Evolutionary conservation across 257 asterid genomes (phyloP).

Genomic region (Ilex aquifolium): DNA sequence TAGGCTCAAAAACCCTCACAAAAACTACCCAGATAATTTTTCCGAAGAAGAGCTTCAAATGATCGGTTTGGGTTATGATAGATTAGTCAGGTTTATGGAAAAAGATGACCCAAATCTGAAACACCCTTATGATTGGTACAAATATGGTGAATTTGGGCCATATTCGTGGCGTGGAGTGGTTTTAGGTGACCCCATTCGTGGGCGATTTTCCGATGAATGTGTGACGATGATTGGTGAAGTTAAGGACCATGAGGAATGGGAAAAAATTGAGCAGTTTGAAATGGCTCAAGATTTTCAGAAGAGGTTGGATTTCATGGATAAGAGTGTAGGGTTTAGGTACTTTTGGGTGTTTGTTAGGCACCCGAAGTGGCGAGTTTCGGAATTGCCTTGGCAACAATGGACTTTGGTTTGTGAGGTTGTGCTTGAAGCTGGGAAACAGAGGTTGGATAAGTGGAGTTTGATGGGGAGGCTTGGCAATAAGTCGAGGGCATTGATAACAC

Average conservation of each 20-base stretch:
- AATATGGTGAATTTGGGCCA: conserved; percentile 91
- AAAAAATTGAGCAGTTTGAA: conserved; percentile 81
- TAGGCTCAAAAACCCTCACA: conserved; percentile 77
- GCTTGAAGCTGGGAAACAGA: conserved; percentile 70
- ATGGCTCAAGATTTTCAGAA: conserved; percentile 68
- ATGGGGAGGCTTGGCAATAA: conserved; percentile 92
- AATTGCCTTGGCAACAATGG: conserved; percentile 94
- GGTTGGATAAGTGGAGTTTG: conserved; percentile 92
- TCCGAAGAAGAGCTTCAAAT: conserved; percentile 80
- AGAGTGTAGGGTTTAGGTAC: conserved; percentile 36
- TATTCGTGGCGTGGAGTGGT: conserved; percentile 98
- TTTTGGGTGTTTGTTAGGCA: conserved; percentile 97
- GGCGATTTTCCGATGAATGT: conserved; percentile 64
- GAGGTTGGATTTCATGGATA: conserved; percentile 56
- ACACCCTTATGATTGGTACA: conserved; percentile 95
- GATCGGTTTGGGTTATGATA: conserved; percentile 93
- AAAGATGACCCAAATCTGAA: conserved; percentile 89
- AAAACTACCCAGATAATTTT: conserved; percentile 75
- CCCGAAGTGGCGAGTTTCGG: conserved; percentile 83
- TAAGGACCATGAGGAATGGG: conserved; percentile 89
- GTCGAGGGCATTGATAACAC: conserved; percentile 61
- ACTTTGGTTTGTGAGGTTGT: conserved; percentile 84
- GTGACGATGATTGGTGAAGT: conserved; percentile 82
- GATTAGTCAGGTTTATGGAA: conserved; percentile 87
- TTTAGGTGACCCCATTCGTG: conserved; percentile 84